Conservation (phyloP, 176 grass and related monocot genomes). For the Thinopyrum elongatum region DNA sequence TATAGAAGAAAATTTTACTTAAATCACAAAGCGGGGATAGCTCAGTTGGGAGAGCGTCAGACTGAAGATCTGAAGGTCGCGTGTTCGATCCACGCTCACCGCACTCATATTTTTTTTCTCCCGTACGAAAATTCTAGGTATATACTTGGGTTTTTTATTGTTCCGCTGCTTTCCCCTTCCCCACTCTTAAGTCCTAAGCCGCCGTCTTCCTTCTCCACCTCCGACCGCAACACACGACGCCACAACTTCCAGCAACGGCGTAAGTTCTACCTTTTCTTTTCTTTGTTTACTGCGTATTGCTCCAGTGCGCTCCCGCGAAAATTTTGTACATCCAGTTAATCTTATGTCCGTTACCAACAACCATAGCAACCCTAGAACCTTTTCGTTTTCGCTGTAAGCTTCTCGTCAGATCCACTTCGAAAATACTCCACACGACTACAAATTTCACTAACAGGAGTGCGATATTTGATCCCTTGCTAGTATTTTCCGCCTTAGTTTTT, state of each 20-base stretch:
- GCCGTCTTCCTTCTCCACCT: not conserved
- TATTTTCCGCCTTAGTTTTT: not conserved
- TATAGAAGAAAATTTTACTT: too few species aligned
- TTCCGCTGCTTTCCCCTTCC: not conserved
- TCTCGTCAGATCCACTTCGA: not conserved
- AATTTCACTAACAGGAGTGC: not conserved
- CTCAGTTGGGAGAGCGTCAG: slow-evolving; percentile 97
- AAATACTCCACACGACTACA: not conserved
- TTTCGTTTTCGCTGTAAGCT: not conserved
- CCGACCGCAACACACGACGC: not conserved
- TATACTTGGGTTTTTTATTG: not conserved
- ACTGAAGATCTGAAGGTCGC: slow-evolving; percentile 98
- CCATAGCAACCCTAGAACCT: not conserved
- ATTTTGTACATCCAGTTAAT: not conserved
- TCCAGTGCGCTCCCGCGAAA: not conserved
- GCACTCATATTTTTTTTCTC: not conserved
- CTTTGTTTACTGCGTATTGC: not conserved
- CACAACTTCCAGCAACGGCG: not conserved
- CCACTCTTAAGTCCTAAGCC: not conserved
- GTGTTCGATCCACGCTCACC: slow-evolving; percentile 86
- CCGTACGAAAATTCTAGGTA: not conserved
- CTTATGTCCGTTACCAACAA: not conserved
- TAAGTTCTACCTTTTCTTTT: not conserved
- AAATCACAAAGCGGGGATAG: slow-evolving; percentile 53
- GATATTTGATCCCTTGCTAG: not conserved